These are phyloP conservation scores for Polygonum maritimum DNA, from an alignment of 148 eudicot species.

Conservation along the genomic window DNA sequence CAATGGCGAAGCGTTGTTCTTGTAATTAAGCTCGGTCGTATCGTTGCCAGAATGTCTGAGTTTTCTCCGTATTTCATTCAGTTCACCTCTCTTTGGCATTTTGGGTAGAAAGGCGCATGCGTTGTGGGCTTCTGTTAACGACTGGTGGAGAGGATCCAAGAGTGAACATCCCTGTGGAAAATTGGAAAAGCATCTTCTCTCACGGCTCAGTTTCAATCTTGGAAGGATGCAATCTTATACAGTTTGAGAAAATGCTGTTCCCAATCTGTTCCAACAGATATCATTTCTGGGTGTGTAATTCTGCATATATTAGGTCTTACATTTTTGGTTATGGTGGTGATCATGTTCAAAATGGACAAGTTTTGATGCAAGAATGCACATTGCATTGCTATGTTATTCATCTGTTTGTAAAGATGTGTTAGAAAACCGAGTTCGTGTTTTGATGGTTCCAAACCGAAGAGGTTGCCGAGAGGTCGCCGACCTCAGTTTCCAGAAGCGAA, in stretches of 20 bases:
- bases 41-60: slow-evolving; percentile 29
- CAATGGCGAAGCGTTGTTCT: slow-evolving; percentile 83
- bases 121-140: slow-evolving; percentile 55
- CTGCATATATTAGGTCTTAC: neutral
- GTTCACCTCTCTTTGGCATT: too few species aligned
- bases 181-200: slow-evolving; percentile 74
- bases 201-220: slow-evolving; percentile 54
- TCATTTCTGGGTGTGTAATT: neutral
- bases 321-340: neutral
- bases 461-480: too few species aligned
- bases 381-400: neutral
- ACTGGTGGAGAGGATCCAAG: slow-evolving; percentile 95
- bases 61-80: neutral
- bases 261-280: neutral
- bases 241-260: neutral
- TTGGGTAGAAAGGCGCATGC: slow-evolving; percentile 73
- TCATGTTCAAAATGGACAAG: neutral
- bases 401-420: too few species aligned
- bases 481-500: too few species aligned
- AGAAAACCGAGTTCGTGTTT: too few species aligned
- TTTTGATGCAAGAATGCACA: neutral
- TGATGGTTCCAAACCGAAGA: too few species aligned
- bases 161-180: slow-evolving; percentile 88
- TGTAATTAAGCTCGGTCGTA: slow-evolving; percentile 98
- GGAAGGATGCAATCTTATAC: neutral